phyloP scores from a whole-genome alignment of 768 basidiomycete species.

The Kwoniella sp. region DNA sequence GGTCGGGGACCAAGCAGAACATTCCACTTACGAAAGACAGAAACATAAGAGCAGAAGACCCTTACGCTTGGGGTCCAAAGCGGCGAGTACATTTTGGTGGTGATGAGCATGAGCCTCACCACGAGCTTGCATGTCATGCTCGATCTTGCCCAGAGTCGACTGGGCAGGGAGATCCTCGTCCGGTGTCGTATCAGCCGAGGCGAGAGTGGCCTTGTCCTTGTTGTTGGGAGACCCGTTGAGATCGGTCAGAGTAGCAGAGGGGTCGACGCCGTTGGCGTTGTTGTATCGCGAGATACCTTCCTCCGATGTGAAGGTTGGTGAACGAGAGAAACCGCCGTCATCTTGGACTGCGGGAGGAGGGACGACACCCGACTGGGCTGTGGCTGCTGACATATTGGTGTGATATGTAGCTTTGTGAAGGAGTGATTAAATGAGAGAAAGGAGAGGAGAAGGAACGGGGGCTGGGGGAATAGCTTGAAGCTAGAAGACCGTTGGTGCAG shows the following conservation, averaged over 20 bases:
- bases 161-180: conserved; percentile 25
- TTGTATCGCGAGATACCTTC: not conserved
- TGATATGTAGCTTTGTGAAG: not conserved
- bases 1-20: no score
- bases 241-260: conserved; percentile 18
- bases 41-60: conserved; percentile 39
- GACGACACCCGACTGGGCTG: conserved; percentile 9
- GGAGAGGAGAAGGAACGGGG: no score
- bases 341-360: not conserved
- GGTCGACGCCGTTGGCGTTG: conserved; percentile 1
- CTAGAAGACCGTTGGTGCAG: no score
- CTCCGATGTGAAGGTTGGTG: conserved; percentile 18
- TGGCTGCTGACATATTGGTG: conserved; percentile 15
- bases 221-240: conserved; percentile 8
- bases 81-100: conserved; percentile 29
- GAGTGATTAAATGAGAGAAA: not conserved
- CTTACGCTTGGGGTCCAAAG: conserved; percentile 32
- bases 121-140: conserved; percentile 10
- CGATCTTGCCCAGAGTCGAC: conserved; percentile 25
- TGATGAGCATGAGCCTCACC: conserved; percentile 22
- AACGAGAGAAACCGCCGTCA: conserved; percentile 19
- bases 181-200: not conserved
- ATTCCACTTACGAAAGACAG: conserved; percentile 42
- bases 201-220: conserved; percentile 13
- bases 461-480: no score